phyloP scores from a whole-genome alignment of 2,329 filamentous ascomycete species.

The Fusarium sulawesiense region DNA sequence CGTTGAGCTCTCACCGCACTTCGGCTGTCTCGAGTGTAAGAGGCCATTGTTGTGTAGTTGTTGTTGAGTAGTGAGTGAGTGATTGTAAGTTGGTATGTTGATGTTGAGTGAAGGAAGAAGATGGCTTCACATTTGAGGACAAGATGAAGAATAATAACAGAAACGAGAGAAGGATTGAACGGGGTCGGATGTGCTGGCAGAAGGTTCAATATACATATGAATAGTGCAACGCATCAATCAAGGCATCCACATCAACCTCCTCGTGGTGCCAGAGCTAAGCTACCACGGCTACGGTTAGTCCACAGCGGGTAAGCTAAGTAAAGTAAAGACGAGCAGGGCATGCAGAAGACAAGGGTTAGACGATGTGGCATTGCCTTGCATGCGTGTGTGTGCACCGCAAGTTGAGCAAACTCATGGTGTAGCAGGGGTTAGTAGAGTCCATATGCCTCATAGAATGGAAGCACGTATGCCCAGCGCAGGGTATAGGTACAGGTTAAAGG shows the following conservation, averaged over 20 bases:
- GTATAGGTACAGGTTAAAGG: not conserved
- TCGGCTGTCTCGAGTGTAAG: conserved; percentile 43
- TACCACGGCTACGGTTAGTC: conserved; percentile 35
- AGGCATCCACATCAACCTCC: conserved; percentile 39
- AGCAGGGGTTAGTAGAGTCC: not conserved
- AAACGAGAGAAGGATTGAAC: conserved; percentile 14
- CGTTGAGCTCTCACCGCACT: conserved; percentile 43
- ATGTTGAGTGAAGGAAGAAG: conserved; percentile 3
- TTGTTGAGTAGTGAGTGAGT: not conserved
- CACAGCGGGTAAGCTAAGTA: conserved; percentile 33
- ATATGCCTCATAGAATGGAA: not conserved
- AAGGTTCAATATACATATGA: conserved; percentile 35
- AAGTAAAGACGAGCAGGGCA: conserved; percentile 12
- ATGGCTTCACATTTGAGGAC: conserved; percentile 33
- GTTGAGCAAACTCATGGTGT: conserved; percentile 26
- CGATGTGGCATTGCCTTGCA: conserved; percentile 20
- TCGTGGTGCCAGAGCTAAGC: conserved; percentile 35
- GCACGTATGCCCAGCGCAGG: not conserved
- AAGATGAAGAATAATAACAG: conserved; percentile 8
- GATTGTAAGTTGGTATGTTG: not conserved
- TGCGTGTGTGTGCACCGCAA: conserved; percentile 27
- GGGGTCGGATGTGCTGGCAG: conserved; percentile 31
- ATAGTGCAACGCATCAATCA: conserved; percentile 21
- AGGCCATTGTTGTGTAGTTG: conserved; percentile 36
- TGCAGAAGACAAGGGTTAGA: conserved; percentile 26